Evolutionary conservation across 176 grass and related monocot genomes (phyloP).

Genomic region (Triticum turgidum): DNA sequence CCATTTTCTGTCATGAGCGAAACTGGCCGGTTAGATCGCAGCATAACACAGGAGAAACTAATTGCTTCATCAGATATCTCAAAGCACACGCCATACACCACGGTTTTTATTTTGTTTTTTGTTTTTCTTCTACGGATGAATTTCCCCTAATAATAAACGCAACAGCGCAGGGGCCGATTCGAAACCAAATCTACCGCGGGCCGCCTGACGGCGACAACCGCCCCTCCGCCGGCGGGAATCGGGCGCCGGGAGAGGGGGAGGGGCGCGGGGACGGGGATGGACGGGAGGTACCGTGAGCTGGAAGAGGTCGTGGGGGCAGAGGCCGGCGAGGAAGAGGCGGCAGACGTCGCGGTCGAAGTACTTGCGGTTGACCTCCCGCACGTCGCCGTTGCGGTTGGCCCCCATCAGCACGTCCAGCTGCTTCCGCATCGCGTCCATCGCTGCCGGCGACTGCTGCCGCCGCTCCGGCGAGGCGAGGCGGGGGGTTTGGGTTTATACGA

Average conservation of each 20-base stretch:
- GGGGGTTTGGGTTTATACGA: neutral
- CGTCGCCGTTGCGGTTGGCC: conserved; percentile 95
- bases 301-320: conserved; percentile 97
- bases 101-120: neutral
- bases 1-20: conserved; percentile 80
- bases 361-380: conserved; percentile 85
- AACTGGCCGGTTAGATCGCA: neutral
- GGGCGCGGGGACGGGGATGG: neutral
- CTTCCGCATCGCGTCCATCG: conserved; percentile 90
- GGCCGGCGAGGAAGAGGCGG: conserved; percentile 85
- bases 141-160: neutral
- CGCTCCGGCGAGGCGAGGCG: neutral
- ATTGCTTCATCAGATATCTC: neutral
- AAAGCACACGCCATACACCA: neutral
- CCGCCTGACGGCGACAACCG: neutral
- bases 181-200: conserved; percentile 20
- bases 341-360: conserved; percentile 97
- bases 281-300: conserved; percentile 66
- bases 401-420: conserved; percentile 97
- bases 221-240: neutral
- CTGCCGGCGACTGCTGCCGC: neutral
- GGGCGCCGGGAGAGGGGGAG: neutral
- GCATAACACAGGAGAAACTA: neutral
- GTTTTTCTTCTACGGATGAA: neutral
- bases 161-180: neutral